Percentiles rank a stretch among this genome's conserved stretches.
Conservation (phyloP, 805 yeast species). For the Kodamaea jinghongensis region DNA sequence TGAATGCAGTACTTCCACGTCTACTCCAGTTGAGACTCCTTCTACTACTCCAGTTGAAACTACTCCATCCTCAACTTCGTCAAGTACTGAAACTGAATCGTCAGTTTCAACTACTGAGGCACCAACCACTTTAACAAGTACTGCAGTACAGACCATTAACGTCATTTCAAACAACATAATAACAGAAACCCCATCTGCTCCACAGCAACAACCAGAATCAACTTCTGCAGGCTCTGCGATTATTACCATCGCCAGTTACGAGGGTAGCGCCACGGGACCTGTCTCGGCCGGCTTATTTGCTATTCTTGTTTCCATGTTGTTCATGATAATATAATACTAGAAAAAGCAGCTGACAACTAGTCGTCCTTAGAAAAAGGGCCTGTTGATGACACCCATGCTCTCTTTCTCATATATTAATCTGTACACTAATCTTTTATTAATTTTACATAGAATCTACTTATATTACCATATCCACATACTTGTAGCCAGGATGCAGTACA, state of each 20-base stretch:
- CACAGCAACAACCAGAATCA: conserved; percentile 10
- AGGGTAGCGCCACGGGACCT: conserved; percentile 27
- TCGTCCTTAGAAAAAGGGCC: too few species aligned
- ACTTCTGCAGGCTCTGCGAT: conserved; percentile 15
- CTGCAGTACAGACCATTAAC: conserved; percentile 25
- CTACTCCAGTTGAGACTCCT: conserved; percentile 6
- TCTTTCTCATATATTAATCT: not conserved
- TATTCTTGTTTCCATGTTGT: conserved; percentile 14
- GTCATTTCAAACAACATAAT: conserved; percentile 43
- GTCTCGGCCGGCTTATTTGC: conserved; percentile 25
- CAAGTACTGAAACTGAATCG: conserved; percentile 9
- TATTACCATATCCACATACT: too few species aligned
- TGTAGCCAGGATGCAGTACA: too few species aligned
- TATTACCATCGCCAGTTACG: conserved; percentile 21
- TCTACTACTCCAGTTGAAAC: conserved; percentile 10
- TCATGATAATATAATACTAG: conserved; percentile 11
- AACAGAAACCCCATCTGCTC: conserved; percentile 28
- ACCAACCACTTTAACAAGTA: conserved; percentile 9
- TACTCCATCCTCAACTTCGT: conserved; percentile 3
- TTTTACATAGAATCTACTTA: not conserved
- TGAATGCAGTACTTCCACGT: not conserved
- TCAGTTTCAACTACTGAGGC: conserved; percentile 5
- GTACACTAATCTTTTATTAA: not conserved
- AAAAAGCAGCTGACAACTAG: not conserved
- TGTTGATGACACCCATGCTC: too few species aligned